Conservation (phyloP, 2,329 filamentous ascomycete species). For the Periconia sp. region DNA sequence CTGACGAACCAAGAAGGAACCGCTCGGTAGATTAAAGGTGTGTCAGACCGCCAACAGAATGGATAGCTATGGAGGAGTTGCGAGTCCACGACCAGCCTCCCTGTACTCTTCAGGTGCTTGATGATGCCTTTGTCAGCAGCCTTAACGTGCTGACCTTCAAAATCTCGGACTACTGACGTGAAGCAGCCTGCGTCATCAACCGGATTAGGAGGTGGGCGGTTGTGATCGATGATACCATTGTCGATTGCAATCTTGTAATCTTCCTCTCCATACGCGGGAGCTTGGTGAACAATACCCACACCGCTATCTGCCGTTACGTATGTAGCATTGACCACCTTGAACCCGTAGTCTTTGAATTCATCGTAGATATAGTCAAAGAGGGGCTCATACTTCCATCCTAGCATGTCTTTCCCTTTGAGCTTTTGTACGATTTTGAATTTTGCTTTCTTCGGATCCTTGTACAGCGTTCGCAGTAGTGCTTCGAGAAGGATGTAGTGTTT, state of each 20-base stretch:
- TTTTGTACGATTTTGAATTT: conserved; percentile 85
- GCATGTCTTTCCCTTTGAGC: conserved; percentile 81
- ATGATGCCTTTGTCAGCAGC: conserved; percentile 92
- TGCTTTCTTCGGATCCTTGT: conserved; percentile 95
- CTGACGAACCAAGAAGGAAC: conserved; percentile 96
- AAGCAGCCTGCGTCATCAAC: conserved; percentile 86
- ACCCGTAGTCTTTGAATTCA: conserved; percentile 83
- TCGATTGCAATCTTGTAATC: conserved; percentile 87
- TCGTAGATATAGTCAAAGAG: conserved; percentile 90
- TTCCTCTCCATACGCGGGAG: conserved; percentile 93
- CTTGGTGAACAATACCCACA: conserved; percentile 92
- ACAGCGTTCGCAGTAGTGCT: conserved; percentile 78
- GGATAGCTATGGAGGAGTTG: conserved; percentile 91
- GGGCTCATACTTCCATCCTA: conserved; percentile 87
- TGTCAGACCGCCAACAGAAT: conserved; percentile 95
- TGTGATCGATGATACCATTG: conserved; percentile 77
- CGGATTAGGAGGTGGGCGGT: conserved; percentile 83
- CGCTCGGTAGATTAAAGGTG: conserved; percentile 88
- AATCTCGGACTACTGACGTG: conserved; percentile 77
- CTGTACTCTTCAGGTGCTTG: conserved; percentile 79
- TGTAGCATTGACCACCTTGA: conserved; percentile 79
- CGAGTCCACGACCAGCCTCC: conserved; percentile 81
- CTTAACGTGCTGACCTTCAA: conserved; percentile 88
- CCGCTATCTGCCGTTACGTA: conserved; percentile 91
- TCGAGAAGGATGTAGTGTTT: conserved; percentile 88